Conservation (phyloP, 345 rosid genomes). For the Zanthoxylum bungeanum region DNA sequence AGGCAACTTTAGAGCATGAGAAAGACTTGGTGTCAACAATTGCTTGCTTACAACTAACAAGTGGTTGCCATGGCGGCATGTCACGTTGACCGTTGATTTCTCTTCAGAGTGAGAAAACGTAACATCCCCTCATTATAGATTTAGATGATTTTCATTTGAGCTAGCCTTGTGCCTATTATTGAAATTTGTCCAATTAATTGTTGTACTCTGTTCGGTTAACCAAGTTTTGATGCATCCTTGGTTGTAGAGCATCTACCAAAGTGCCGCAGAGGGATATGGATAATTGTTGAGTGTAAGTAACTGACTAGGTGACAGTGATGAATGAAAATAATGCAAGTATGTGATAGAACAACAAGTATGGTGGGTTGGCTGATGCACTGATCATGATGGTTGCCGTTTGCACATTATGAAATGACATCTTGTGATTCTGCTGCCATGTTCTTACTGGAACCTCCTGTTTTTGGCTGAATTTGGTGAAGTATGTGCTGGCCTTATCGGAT, state of each 20-base stretch:
- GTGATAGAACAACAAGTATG: accelerated
- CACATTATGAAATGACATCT: neutral
- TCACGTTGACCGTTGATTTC: no score
- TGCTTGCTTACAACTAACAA: neutral
- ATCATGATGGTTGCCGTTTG: neutral
- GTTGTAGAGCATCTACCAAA: neutral
- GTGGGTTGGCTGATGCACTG: neutral
- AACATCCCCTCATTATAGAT: neutral
- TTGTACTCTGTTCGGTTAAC: neutral
- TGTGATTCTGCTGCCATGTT: neutral
- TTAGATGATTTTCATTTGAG: neutral
- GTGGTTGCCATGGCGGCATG: neutral
- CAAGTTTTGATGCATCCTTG: neutral
- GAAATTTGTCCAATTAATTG: neutral
- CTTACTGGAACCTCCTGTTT: neutral
- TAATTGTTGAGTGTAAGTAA: no score
- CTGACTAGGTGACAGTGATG: neutral
- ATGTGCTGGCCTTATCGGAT: neutral
- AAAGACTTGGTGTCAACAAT: no score
- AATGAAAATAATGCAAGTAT: neutral
- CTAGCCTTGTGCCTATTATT: neutral
- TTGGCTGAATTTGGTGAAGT: neutral
- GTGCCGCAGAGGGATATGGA: neutral
- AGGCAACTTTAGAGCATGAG: neutral
- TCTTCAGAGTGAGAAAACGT: no score